Percentiles rank a stretch among this genome's conserved stretches.
phyloP scores from a whole-genome alignment of 2,329 filamentous ascomycete genomes.

The Claviceps spartinae region DNA sequence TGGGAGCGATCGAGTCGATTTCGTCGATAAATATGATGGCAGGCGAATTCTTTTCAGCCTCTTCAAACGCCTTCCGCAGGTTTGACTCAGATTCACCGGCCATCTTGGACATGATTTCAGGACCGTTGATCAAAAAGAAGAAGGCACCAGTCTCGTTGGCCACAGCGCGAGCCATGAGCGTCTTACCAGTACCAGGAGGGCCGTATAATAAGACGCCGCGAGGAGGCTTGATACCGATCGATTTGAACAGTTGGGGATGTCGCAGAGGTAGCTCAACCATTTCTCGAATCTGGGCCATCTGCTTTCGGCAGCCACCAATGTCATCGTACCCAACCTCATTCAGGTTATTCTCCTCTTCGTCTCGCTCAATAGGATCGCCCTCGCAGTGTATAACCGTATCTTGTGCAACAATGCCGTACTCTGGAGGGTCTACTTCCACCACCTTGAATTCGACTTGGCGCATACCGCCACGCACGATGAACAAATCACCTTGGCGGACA shows the following conservation, averaged over 20 bases:
- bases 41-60: conserved; percentile 98
- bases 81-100: conserved; percentile 98
- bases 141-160: conserved; percentile 98
- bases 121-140: conserved; percentile 99
- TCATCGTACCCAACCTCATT: conserved; percentile 99
- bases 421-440: conserved; percentile 93
- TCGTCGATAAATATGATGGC: conserved; percentile 99
- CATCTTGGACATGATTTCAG: conserved; percentile 99
- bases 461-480: conserved; percentile 96
- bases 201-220: conserved; percentile 95
- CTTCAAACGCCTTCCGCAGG: conserved; percentile 96
- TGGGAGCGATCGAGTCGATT: conserved; percentile 96
- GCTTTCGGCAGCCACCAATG: conserved; percentile 97
- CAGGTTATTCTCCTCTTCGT: conserved; percentile 97
- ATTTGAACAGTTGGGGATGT: conserved; percentile 98
- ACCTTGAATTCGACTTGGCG: conserved; percentile 99
- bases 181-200: conserved; percentile 98
- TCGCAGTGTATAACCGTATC: conserved; percentile 99
- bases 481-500: conserved; percentile 91
- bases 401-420: conserved; percentile 97
- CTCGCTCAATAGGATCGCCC: conserved; percentile 73
- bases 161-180: conserved; percentile 94
- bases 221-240: conserved; percentile 98
- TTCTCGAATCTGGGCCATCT: conserved; percentile 99
- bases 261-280: conserved; percentile 93